Percentiles rank a stretch among this genome's conserved stretches.
phyloP scores from a whole-genome alignment of 2,329 filamentous ascomycete species.

The Daldinia sp. region DNA sequence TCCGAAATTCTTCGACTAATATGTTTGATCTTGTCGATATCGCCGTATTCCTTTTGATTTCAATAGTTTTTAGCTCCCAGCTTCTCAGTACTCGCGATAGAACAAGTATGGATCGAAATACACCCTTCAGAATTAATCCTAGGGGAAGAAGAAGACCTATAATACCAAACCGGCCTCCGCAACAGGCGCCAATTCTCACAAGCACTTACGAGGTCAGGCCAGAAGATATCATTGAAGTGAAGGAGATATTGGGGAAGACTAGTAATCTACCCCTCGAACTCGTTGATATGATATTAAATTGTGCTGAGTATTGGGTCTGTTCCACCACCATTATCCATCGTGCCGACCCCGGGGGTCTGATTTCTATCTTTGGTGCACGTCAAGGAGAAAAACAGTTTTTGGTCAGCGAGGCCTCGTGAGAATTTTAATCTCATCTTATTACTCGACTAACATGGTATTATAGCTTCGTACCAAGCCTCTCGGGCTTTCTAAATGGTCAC shows the following conservation, averaged over 20 bases:
- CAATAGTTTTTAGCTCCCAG: conserved; percentile 12
- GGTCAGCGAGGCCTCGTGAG: conserved; percentile 44
- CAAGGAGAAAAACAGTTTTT: conserved; percentile 51
- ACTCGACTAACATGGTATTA: neutral
- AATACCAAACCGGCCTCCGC: neutral
- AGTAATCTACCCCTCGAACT: conserved; percentile 62
- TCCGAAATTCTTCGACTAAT: neutral
- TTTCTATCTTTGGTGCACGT: conserved; percentile 33
- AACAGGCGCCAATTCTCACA: conserved; percentile 4
- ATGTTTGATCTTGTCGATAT: conserved; percentile 16
- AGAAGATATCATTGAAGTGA: conserved; percentile 59
- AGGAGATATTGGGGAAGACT: conserved; percentile 55
- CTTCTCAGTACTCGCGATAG: conserved; percentile 3
- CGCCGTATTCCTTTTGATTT: conserved; percentile 7
- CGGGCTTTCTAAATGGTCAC: conserved; percentile 48
- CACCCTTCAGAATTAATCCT: neutral
- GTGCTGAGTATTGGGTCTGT: conserved; percentile 70
- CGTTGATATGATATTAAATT: conserved; percentile 63
- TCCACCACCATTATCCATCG: conserved; percentile 50
- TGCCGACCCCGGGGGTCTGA: conserved; percentile 13
- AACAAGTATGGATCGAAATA: conserved; percentile 9
- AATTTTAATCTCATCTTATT: neutral
- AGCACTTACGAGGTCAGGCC: conserved; percentile 34
- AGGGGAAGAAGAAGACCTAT: neutral
- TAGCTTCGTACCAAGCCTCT: conserved; percentile 54